Evolutionary conservation across 257 asterid genomes (phyloP), one percentile per base, ranked within the genome.

Genomic region (Handroanthus guayacan): DNA sequence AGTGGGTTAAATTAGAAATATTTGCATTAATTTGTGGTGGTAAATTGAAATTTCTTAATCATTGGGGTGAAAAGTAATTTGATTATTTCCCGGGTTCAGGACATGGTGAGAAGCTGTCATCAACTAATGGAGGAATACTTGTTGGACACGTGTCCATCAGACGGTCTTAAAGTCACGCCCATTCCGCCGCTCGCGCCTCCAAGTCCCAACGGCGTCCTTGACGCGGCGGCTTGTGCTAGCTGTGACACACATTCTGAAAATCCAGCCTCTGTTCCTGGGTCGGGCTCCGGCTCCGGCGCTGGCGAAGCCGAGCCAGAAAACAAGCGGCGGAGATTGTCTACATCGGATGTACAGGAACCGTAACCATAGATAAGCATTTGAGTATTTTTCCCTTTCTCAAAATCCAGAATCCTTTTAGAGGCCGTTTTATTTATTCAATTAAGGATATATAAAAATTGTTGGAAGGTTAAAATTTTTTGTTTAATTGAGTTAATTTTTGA

Each of bases 201-300:
- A 77, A 86, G 89, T 77, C 91, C 93, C n/a, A 50, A 37, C 61
- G 91, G 89, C 75, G 88, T 89, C 75, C 90, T 89, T 10, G 94
- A 86, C 25, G 87, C 91, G 48, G 84, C 89, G 65, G 86, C 87
- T 62, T 81, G 92, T 41, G 77, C 76, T 3, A 86, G 90, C 86
- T 86, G 87, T 56, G 92, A 84, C 18, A 76, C 86, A 71, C 82
- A 71, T 12, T 12, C 86, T 73, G 84, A 84, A 17, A 83, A 75
- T 62, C 87, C 71, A 5, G 80, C 62, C 62, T 7, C 74, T 0
- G 65, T 50, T 37, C 45, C 56, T 14, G 84, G 74, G 16, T 48
- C 86, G 62, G 73, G 63, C 64, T 34, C 75, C 3, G 61, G 44
- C 6, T 25, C 75, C 38, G 68, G 47, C 10, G 63, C n/a, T 18